These are phyloP conservation scores for Oryza punctata DNA, from an alignment of 176 grass and related monocot species.

Conservation along the genomic window DNA sequence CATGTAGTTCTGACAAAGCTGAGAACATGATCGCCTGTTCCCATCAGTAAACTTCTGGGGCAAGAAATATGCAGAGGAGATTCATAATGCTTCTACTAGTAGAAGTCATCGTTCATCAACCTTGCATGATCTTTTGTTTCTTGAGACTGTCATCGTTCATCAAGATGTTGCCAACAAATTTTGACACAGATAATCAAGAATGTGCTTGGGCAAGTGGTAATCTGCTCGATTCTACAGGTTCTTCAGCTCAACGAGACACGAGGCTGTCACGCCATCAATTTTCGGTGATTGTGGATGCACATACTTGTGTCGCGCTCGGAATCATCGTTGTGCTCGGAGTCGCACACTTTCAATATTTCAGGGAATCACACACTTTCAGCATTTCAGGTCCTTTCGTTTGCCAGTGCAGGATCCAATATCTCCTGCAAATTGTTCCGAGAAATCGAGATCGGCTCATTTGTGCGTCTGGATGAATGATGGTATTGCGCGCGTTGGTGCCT, in stretches of 20 bases:
- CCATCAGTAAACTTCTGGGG: conserved; percentile 5
- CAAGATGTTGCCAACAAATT: background rate
- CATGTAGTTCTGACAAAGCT: background rate
- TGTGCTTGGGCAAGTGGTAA: background rate
- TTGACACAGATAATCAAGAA: background rate
- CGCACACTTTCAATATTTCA: background rate
- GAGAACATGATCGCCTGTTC: background rate
- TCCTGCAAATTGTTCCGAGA: background rate
- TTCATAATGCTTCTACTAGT: background rate
- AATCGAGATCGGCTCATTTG: conserved; percentile 5
- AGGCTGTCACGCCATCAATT: conserved; percentile 12
- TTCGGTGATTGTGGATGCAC: background rate
- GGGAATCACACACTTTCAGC: background rate
- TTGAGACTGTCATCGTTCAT: background rate
- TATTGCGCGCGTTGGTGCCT: background rate
- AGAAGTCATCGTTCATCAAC: background rate
- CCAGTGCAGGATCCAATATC: conserved; percentile 44
- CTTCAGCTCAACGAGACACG: background rate
- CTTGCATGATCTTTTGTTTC: background rate
- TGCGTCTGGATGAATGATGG: background rate
- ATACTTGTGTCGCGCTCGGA: background rate
- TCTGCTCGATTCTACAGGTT: background rate
- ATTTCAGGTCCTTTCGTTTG: background rate
- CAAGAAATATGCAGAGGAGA: conserved; percentile 5
- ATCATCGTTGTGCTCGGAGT: conserved; percentile 35